Percentiles rank a stretch among this genome's conserved stretches.
Conservation (phyloP, 2,329 filamentous ascomycete genomes). For the Stagonosporopsis vannaccii region DNA sequence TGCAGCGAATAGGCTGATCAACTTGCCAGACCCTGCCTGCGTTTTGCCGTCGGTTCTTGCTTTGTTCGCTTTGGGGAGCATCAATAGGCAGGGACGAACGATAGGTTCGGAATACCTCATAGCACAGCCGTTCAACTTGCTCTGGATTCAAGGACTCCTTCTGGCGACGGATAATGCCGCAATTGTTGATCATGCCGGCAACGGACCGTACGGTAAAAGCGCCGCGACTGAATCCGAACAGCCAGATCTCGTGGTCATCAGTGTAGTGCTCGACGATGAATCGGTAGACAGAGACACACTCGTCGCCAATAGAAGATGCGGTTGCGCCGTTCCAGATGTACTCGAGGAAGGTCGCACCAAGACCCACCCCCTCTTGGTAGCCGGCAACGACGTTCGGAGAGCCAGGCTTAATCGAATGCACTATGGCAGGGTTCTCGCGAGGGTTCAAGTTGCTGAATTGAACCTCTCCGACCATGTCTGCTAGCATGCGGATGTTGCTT, state of each 20-base stretch:
- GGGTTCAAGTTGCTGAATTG: slow-evolving; percentile 20
- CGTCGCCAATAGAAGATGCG: slow-evolving; percentile 44
- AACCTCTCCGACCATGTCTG: slow-evolving; percentile 42
- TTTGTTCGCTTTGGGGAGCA: slow-evolving; percentile 35
- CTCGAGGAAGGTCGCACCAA: slow-evolving; percentile 45
- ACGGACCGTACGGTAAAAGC: slow-evolving; percentile 55
- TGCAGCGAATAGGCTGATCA: slow-evolving; percentile 40
- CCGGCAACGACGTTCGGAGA: slow-evolving; percentile 36
- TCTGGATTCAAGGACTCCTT: slow-evolving; percentile 4
- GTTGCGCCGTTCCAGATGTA: slow-evolving; percentile 49
- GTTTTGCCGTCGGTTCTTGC: slow-evolving; percentile 26
- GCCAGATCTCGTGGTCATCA: slow-evolving; percentile 52
- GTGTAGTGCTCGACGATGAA: slow-evolving; percentile 48
- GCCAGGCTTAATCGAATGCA: slow-evolving; percentile 32
- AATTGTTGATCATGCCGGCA: slow-evolving; percentile 54
- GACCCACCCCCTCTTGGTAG: slow-evolving; percentile 49
- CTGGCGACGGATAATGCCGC: slow-evolving; percentile 48
- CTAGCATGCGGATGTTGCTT: slow-evolving; percentile 45
- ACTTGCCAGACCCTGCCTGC: slow-evolving; percentile 38
- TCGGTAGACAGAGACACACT: slow-evolving; percentile 45
- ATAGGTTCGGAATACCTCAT: slow-evolving; percentile 45
- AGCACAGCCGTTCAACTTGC: slow-evolving; percentile 36
- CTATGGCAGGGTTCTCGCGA: slow-evolving; percentile 20
- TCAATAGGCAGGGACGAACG: slow-evolving; percentile 38
- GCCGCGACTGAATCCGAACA: slow-evolving; percentile 57